Evolutionary conservation across 306 rosid species (phyloP), one percentile per base, ranked within the genome.

Genomic region (Morella rubra): DNA sequence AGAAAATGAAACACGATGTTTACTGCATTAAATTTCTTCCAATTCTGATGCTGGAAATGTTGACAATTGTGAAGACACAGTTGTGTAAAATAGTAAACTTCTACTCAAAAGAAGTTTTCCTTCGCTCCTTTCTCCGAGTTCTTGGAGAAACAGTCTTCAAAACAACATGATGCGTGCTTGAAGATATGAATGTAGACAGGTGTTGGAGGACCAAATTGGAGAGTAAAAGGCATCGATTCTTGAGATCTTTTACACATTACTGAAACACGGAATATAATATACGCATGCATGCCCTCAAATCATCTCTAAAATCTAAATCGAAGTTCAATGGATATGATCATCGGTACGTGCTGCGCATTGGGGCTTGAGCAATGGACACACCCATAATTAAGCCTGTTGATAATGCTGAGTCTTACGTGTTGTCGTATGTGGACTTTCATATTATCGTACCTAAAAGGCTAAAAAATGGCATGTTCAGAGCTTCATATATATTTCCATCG

Each of bases 261-360:
- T 32, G 10, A 32, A 73, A 55, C 53, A 50, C 75, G 44, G 64
- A 37, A 62, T 46, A 19, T 7, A 18, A 24, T 22, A 10, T 13
- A 50, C 70, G 19, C 69, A 74, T 61, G 72, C 37, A 32, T 32
- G 37, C 37, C 50, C 37, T 7, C n/a, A 62, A n/a, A 60, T 44
- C 65, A 51, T 46, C 75, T 79, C 61, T 60, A 47, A 32, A 32
- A 32, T 32, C 37, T 71, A 80, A 81, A 80, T 61, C 15, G 52
- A 80, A 78, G 88, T 84, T 85, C 93, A 85, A 84, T 89, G 93
- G 83, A 87, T 81, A 75, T 73, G 77, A 90, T 84, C 67, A 81
- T 84, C 81, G 84, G 82, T 32, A 32, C 37, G 37, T 32, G 90
- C 72, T 81, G 79, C 84, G 87, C 88, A 78, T 84, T 86, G 68